phyloP scores from a whole-genome alignment of 768 basidiomycete species.

The Psilocybe sp. region DNA sequence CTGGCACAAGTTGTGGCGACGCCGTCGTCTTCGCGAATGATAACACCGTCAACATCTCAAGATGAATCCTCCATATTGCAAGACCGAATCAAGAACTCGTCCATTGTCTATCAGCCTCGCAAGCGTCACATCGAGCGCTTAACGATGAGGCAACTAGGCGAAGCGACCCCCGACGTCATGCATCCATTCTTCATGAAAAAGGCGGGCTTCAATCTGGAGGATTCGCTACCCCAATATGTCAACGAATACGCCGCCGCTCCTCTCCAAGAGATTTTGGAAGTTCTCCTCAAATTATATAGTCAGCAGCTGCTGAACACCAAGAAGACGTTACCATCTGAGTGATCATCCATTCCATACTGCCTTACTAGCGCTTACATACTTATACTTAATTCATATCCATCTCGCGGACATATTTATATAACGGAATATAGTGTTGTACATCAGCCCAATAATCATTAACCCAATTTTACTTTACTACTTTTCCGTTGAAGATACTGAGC shows the following conservation, averaged over 20 bases:
- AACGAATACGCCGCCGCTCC: conserved; percentile 85
- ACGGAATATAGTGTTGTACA: not conserved
- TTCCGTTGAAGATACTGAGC: conserved; percentile 81
- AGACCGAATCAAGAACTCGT: conserved; percentile 18
- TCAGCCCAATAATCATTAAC: not conserved
- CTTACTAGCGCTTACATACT: not conserved
- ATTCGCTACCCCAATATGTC: conserved; percentile 83
- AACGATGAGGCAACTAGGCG: conserved; percentile 81
- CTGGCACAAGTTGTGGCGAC: conserved; percentile 9
- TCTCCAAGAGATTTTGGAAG: conserved; percentile 82
- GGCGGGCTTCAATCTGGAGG: conserved; percentile 79
- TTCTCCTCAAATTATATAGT: conserved; percentile 72
- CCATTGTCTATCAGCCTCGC: conserved; percentile 53
- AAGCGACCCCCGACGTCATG: conserved; percentile 88
- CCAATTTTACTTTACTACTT: conserved; percentile 25
- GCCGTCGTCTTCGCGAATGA: no score
- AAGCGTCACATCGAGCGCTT: conserved; percentile 71
- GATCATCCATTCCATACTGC: not conserved
- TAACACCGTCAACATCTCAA: not conserved
- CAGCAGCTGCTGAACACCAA: conserved; percentile 52
- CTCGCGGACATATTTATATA: conserved; percentile 1
- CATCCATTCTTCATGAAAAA: conserved; percentile 86
- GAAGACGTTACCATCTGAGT: conserved; percentile 8
- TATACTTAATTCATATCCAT: conserved; percentile 9
- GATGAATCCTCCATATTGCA: conserved; percentile 15